phyloP scores from a whole-genome alignment of 257 asterid genomes.

The Linaria vulgaris region DNA sequence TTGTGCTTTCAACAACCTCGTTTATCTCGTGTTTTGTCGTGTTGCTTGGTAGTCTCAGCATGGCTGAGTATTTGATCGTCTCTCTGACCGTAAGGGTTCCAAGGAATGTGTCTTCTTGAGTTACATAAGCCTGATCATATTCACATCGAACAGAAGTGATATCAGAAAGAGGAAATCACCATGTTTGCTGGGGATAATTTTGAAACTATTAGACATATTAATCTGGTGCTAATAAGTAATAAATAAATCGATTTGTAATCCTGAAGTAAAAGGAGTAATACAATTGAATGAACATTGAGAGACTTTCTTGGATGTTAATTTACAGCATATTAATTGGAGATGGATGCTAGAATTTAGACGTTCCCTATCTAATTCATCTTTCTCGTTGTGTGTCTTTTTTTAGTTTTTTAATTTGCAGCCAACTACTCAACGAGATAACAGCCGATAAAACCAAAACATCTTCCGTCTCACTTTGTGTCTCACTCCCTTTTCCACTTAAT shows the following conservation, averaged over 20 bases:
- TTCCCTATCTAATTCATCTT: too few species aligned
- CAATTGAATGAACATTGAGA: neutral
- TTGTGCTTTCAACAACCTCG: slow-evolving; percentile 45
- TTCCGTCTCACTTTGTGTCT: too few species aligned
- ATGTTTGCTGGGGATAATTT: neutral
- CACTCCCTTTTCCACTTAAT: too few species aligned
- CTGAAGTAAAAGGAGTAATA: neutral
- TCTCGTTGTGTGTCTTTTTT: too few species aligned
- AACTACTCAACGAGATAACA: too few species aligned
- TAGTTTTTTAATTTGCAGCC: too few species aligned
- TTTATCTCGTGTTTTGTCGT: slow-evolving; percentile 34
- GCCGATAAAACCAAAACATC: too few species aligned
- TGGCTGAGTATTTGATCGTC: slow-evolving; percentile 73
- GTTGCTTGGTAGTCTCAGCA: slow-evolving; percentile 60
- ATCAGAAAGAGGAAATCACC: neutral
- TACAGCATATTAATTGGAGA: neutral
- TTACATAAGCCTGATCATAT: slow-evolving; percentile 71
- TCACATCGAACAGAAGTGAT: slow-evolving; percentile 10
- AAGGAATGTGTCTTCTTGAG: slow-evolving; percentile 74
- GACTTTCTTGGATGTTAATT: neutral
- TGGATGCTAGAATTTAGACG: too few species aligned
- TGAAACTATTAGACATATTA: neutral
- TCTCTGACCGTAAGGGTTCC: slow-evolving; percentile 88
- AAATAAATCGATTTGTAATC: neutral
- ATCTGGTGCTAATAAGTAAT: too few species aligned